phyloP scores from a whole-genome alignment of 179 eudicot species.

The Beta macrorhiza region DNA sequence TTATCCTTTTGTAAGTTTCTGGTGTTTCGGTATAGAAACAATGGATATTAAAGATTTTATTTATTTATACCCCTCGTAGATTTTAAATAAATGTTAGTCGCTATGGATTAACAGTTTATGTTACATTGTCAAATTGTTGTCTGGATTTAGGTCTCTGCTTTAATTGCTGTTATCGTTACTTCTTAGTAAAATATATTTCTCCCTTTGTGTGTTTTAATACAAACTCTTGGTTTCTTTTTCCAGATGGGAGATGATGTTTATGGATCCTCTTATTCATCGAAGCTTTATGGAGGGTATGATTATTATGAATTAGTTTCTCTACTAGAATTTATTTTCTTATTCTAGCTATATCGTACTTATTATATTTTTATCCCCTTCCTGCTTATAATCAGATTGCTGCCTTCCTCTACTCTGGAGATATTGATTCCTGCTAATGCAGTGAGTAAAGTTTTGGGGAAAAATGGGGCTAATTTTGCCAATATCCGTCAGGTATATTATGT shows the following conservation, averaged over 20 bases:
- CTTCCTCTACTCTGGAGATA: constrained; percentile 72
- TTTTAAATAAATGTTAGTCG: not conserved
- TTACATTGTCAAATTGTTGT: not conserved
- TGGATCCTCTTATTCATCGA: constrained; percentile 74
- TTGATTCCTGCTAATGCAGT: constrained; percentile 78
- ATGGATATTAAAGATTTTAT: not conserved
- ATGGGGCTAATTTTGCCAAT: constrained; percentile 77
- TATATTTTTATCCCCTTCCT: not conserved
- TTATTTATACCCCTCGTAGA: not conserved
- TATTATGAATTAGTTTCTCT: not conserved
- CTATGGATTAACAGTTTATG: not conserved
- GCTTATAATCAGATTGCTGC: constrained; percentile 48
- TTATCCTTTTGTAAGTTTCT: not conserved
- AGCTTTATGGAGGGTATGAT: constrained; percentile 73
- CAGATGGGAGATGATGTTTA: constrained; percentile 66
- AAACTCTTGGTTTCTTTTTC: constrained; percentile 4
- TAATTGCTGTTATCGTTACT: not conserved
- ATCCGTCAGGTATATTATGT: constrained; percentile 63
- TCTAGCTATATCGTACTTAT: constrained; percentile 1
- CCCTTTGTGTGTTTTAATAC: not conserved
- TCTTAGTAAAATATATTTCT: not conserved
- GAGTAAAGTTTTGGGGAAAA: constrained; percentile 82
- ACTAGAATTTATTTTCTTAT: not conserved
- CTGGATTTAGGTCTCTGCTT: constrained; percentile 7
- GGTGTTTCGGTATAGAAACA: not conserved